Conservation (phyloP, 2,329 filamentous ascomycete species). For the Nannizzia gypsea region DNA sequence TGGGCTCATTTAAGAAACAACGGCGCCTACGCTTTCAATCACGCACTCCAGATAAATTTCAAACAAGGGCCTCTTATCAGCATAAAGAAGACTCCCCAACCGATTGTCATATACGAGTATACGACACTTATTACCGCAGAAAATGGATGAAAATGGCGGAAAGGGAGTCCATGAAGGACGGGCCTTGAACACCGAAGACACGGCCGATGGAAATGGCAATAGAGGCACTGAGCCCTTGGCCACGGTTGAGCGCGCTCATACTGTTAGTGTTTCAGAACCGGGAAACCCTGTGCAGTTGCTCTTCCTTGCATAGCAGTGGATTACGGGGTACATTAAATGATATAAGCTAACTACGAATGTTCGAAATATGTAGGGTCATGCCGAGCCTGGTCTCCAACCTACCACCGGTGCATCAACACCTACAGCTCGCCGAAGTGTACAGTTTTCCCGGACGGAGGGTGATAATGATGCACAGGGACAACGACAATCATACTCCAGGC, state of each 20-base stretch:
- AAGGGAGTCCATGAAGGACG: not conserved
- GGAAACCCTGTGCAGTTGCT: not conserved
- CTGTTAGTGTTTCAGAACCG: not conserved
- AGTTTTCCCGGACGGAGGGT: slow-evolving; percentile 53
- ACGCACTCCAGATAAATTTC: not conserved
- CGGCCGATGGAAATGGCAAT: not conserved
- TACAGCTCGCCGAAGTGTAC: slow-evolving; percentile 54
- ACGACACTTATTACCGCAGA: not conserved
- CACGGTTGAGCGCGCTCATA: not conserved
- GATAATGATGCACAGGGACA: slow-evolving; percentile 37
- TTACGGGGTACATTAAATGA: not conserved
- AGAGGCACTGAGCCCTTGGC: not conserved
- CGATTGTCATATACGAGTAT: not conserved
- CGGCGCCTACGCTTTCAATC: not conserved
- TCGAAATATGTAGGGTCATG: not conserved
- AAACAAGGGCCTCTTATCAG: not conserved
- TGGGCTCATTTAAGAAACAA: not conserved
- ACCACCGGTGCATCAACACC: slow-evolving; percentile 26
- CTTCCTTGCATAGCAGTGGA: not conserved
- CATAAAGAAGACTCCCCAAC: not conserved
- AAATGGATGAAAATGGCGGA: not conserved
- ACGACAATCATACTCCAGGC: slow-evolving; percentile 41
- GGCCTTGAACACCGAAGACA: not conserved
- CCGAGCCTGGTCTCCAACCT: slow-evolving; percentile 13
- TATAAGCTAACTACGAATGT: not conserved